Percentiles rank a stretch among this genome's conserved stretches.
Conservation (phyloP, 2,329 filamentous ascomycete genomes). For the Aspergillus ochraceus region DNA sequence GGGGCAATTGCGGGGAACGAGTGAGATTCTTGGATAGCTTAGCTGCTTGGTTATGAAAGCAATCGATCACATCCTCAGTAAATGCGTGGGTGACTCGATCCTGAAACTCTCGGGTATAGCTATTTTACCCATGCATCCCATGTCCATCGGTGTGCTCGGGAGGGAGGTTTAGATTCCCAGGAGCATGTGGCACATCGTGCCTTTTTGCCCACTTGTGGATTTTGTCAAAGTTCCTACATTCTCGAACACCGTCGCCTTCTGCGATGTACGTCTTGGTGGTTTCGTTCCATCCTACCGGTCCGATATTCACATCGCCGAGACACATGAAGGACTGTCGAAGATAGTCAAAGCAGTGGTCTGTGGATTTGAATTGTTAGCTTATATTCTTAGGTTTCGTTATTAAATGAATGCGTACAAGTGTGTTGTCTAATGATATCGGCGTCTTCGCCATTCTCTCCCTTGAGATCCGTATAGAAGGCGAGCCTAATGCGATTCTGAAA, state of each 20-base stretch:
- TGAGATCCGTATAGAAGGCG: neutral
- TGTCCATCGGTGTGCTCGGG: neutral
- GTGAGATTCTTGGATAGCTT: neutral
- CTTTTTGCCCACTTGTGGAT: neutral
- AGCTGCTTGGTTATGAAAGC: too few species aligned
- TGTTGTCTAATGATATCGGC: neutral
- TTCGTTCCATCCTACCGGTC: neutral
- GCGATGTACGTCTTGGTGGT: neutral
- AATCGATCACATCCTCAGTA: too few species aligned
- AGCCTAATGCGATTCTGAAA: neutral
- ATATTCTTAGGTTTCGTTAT: neutral
- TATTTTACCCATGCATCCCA: neutral
- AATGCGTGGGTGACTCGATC: too few species aligned
- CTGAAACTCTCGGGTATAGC: too few species aligned
- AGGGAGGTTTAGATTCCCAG: neutral
- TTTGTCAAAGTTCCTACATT: neutral
- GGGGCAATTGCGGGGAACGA: neutral
- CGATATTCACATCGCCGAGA: neutral
- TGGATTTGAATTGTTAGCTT: neutral
- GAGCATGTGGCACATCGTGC: neutral
- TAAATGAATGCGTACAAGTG: neutral
- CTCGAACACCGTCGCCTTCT: neutral
- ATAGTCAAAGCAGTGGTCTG: neutral
- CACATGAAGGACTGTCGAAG: neutral
- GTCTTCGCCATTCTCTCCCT: neutral